These are phyloP conservation scores for Exophiala spinifera DNA, from an alignment of 2,329 filamentous ascomycete species.

Conservation along the genomic window DNA sequence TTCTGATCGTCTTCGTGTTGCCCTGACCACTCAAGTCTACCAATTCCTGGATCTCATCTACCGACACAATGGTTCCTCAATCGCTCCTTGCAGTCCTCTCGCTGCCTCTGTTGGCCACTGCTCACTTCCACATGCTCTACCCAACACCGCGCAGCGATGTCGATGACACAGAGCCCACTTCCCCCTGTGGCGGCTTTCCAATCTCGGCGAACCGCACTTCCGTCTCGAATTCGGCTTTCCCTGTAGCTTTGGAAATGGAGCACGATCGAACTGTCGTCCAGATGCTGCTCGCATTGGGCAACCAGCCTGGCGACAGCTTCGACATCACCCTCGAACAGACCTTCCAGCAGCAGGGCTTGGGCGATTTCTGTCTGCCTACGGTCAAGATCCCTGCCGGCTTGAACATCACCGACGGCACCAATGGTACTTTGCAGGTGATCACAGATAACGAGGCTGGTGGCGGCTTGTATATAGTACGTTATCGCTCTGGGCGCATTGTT, in stretches of 20 bases:
- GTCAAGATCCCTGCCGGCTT: slow-evolving; percentile 40
- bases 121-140: slow-evolving; percentile 56
- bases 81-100: slow-evolving; percentile 38
- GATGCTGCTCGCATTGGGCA: slow-evolving; percentile 53
- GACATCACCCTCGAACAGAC: slow-evolving; percentile 64
- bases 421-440: slow-evolving; percentile 67
- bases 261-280: slow-evolving; percentile 53
- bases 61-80: slow-evolving; percentile 32
- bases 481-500: slow-evolving; percentile 50
- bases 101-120: slow-evolving; percentile 46
- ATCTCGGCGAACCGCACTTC: slow-evolving; percentile 48
- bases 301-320: slow-evolving; percentile 58
- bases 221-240: slow-evolving; percentile 46
- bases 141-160: slow-evolving; percentile 50
- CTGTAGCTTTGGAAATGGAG: slow-evolving; percentile 52
- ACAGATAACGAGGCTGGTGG: slow-evolving; percentile 57
- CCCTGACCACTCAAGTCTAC: not conserved
- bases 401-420: slow-evolving; percentile 55
- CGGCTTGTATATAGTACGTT: slow-evolving; percentile 64
- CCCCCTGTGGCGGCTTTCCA: slow-evolving; percentile 51
- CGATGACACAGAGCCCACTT: slow-evolving; percentile 45
- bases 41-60: not conserved
- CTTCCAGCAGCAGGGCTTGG: slow-evolving; percentile 59
- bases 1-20: not conserved
- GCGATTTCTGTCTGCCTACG: slow-evolving; percentile 63